Percentiles rank a stretch among this genome's conserved stretches.
Evolutionary conservation across 2,329 filamentous ascomycete genomes (phyloP).

Genomic region (Fusarium sp.): DNA sequence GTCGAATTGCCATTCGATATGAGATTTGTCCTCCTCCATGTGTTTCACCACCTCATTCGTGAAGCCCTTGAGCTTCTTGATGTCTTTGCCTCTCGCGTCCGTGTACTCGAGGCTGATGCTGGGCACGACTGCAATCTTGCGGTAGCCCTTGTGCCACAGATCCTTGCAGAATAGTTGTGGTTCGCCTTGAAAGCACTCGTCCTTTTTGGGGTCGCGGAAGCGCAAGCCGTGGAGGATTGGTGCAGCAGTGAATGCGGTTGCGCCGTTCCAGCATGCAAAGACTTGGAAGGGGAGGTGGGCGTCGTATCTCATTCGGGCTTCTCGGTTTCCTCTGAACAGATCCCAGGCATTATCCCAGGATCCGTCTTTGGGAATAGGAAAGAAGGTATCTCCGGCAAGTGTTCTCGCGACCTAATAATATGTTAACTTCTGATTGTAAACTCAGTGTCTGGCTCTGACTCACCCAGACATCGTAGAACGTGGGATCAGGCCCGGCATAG

Average conservation of each 20-base stretch:
- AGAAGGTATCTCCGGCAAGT: constrained; percentile 68
- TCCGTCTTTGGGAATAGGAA: constrained; percentile 64
- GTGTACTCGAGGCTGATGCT: constrained; percentile 68
- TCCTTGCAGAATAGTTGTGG: constrained; percentile 70
- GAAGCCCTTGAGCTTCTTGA: constrained; percentile 67
- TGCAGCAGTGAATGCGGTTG: constrained; percentile 64
- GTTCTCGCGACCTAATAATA: constrained; percentile 60
- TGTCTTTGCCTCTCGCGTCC: constrained; percentile 57
- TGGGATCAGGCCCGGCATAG: constrained; percentile 59
- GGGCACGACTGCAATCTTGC: constrained; percentile 68
- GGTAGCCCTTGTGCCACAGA: constrained; percentile 63
- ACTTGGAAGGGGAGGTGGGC: constrained; percentile 66
- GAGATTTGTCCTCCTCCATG: constrained; percentile 49
- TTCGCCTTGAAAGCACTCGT: constrained; percentile 68
- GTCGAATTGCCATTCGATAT: constrained; percentile 59
- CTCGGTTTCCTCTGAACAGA: constrained; percentile 65
- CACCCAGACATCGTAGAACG: constrained; percentile 69
- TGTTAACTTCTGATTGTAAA: background rate
- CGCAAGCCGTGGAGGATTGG: constrained; percentile 58
- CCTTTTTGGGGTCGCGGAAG: constrained; percentile 58
- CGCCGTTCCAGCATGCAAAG: constrained; percentile 73
- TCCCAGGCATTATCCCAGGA: constrained; percentile 64
- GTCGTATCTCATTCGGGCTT: constrained; percentile 53
- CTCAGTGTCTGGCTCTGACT: background rate
- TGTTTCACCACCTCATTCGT: constrained; percentile 53